Percentiles rank a stretch among this genome's conserved stretches.
Conservation (phyloP, 768 basidiomycete species). For the Pleurotus tuber-regium region DNA sequence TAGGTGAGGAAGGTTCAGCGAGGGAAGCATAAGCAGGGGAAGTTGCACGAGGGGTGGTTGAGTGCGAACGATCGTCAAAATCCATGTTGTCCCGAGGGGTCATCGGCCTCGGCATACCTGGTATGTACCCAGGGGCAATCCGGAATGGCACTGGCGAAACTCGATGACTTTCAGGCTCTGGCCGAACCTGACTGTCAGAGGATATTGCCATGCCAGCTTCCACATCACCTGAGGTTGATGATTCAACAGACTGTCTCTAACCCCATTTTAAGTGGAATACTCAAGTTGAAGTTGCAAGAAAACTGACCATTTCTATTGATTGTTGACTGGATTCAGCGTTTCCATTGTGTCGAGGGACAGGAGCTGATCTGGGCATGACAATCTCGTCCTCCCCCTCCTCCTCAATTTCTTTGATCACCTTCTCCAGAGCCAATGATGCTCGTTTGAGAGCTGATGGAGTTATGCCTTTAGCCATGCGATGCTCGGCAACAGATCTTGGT, state of each 20-base stretch:
- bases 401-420: slow-evolving; percentile 76
- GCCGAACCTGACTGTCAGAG: slow-evolving; percentile 51
- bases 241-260: slow-evolving; percentile 34
- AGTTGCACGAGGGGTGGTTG: slow-evolving; percentile 78
- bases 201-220: slow-evolving; percentile 74
- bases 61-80: slow-evolving; percentile 66
- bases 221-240: slow-evolving; percentile 38
- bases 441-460: slow-evolving; percentile 52
- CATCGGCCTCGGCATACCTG: slow-evolving; percentile 90
- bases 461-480: slow-evolving; percentile 48
- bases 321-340: slow-evolving; percentile 1
- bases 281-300: slow-evolving; percentile 3
- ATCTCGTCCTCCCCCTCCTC: slow-evolving; percentile 77
- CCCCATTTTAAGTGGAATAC: slow-evolving; percentile 1
- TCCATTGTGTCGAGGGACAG: slow-evolving; percentile 34
- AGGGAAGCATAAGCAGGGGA: slow-evolving; percentile 49
- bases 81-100: slow-evolving; percentile 76
- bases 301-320: slow-evolving; percentile 28
- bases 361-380: slow-evolving; percentile 64
- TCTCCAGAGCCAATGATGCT: slow-evolving; percentile 72
- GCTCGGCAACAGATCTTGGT: slow-evolving; percentile 39
- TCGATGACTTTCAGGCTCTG: slow-evolving; percentile 49
- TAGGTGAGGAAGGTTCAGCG: slow-evolving; percentile 27
- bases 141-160: slow-evolving; percentile 50
- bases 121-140: slow-evolving; percentile 77